Base-by-base conservation (phyloP, 768 basidiomycete species). In the Pleurotus tuber-regium region DNA sequence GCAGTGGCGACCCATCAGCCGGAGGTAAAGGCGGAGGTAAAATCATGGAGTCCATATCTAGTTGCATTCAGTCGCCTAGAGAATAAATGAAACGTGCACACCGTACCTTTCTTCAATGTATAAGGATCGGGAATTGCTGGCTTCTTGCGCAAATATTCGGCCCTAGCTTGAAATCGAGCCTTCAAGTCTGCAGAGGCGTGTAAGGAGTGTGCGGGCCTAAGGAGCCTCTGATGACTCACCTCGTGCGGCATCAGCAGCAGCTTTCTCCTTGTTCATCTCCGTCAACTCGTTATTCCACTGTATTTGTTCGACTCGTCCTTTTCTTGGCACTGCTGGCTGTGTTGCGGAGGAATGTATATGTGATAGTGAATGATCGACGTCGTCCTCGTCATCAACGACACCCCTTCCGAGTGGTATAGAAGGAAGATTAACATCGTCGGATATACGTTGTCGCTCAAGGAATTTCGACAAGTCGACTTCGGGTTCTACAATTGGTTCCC, bases 381-480 rank as follows among this genome's bases (percentile, higher is more conserved):
- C 80, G 0, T 74, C 66, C 4, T 58, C 65, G 0, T 64, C 60
- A 1, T 53, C 51, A 2, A 57, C 9, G 57, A 25, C 10, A 55
- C 28, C 8, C 66, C 60, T 1, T 69, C 62, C 0, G 57, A 64
- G n/a, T 51, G 31, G 6, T 61, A 48, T 19, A 8, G 29, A n/a
- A 6, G 43, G 16, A 12, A 36, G 7, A 8, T 31, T 35, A 9
- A 31, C 12, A 10, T 48, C 57, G 18, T 79, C 78, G 0, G 75
- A 72, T 33, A 78, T 62, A 43, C 75, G 71, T 58, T 91, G 89
- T 51, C 70, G 78, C 53, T 81, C 84, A 29, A 90, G 71, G 57
- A 92, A 88, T 0, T 70, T 53, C 0, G 86, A 78, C 1, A 92
- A 60, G 66, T 92, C 87, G 6, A 90, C 76, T 61, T 91, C 87